Percentiles rank a stretch among this genome's conserved stretches.
phyloP scores from a whole-genome alignment of 2,329 filamentous ascomycete species.

The Ophiosphaerella korrae region DNA sequence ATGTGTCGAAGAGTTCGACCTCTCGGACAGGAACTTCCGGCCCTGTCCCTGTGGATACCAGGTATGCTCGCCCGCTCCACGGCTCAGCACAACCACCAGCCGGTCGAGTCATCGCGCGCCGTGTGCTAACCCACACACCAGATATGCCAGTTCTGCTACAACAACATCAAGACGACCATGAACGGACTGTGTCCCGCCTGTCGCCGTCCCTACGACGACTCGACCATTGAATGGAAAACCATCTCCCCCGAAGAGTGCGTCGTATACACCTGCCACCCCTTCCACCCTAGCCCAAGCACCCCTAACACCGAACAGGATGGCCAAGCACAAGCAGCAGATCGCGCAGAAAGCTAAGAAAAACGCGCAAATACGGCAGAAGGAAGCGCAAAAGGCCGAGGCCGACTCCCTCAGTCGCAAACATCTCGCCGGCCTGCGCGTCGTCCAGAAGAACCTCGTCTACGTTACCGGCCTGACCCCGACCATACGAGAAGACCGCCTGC shows the following conservation, averaged over 20 bases:
- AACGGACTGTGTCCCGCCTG: slow-evolving; percentile 98
- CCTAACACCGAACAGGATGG: slow-evolving; percentile 59
- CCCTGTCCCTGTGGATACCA: slow-evolving; percentile 98
- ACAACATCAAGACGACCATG: slow-evolving; percentile 98
- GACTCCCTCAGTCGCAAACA: slow-evolving; percentile 96
- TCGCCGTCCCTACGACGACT: slow-evolving; percentile 92
- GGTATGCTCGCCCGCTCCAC: slow-evolving; percentile 60
- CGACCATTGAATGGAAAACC: slow-evolving; percentile 95
- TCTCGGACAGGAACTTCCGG: slow-evolving; percentile 94
- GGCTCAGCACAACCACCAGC: slow-evolving; percentile 1
- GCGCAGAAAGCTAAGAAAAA: slow-evolving; percentile 89
- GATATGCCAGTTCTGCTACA: slow-evolving; percentile 99
- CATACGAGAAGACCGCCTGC: slow-evolving; percentile 87
- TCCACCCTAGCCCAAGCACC: slow-evolving; percentile 2
- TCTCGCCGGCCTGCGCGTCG: slow-evolving; percentile 89
- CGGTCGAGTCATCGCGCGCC: slow-evolving; percentile 9
- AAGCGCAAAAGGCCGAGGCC: slow-evolving; percentile 93
- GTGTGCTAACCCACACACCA: slow-evolving; percentile 31
- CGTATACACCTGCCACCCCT: slow-evolving; percentile 14
- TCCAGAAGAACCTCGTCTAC: slow-evolving; percentile 98
- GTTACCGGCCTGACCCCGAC: slow-evolving; percentile 93
- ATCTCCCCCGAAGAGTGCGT: slow-evolving; percentile 93
- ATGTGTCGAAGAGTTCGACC: slow-evolving; percentile 98
- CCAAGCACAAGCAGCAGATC: slow-evolving; percentile 76
- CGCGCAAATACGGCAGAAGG: slow-evolving; percentile 86